Base-by-base conservation (phyloP, 768 basidiomycete species). In the Kwoniella heveanensis region DNA sequence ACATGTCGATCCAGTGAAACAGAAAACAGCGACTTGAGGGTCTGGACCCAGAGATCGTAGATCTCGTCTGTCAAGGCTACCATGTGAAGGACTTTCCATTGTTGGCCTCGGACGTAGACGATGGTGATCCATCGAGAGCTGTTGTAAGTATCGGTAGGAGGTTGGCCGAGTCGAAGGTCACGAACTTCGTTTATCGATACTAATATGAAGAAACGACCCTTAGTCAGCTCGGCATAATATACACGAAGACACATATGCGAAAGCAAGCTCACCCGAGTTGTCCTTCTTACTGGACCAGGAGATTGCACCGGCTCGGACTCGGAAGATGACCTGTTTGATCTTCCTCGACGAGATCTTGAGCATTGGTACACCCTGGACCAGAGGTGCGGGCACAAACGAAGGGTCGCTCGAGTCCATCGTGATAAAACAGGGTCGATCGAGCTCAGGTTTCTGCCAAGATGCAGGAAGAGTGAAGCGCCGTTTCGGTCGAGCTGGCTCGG, bases 121-220 rank as follows among this genome's bases (percentile, higher is more conserved):
- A 90, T 86, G 0, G 92, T 90, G 67, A 95, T 84, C 90, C 91
- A 95, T 21, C 87, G 84, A 39, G 85, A 82, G 69, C 90, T 88
- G 61, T 84, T 83, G 52, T 83, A 79, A 0, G 88, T 82, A 44
- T 73, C 73, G 5, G 70, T 65, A 12, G 74, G 74, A 25, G 90
- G 87, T 4, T 84, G 73, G 15, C 88, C 90, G 0, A 87, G 84
- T 17, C 93, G 88, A 29, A 96, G 85, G 75, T 95, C 93, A 58
- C 90, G 89, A 79, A 96, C 90, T 68, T 85, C 84, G 76, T 91
- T 91, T 72, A 96, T 88, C 0, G 88, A 86, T 49, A 95, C 93
- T 94, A 32, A 13, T 32, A 5, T 5, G 7, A 32, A 65, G 12
- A 19, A 27, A 8, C n/a, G n/a, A n/a, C n/a, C n/a, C n/a, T n/a